Conservation (phyloP, 805 yeast genomes). For the Metschnikowia drakensbergensis region DNA sequence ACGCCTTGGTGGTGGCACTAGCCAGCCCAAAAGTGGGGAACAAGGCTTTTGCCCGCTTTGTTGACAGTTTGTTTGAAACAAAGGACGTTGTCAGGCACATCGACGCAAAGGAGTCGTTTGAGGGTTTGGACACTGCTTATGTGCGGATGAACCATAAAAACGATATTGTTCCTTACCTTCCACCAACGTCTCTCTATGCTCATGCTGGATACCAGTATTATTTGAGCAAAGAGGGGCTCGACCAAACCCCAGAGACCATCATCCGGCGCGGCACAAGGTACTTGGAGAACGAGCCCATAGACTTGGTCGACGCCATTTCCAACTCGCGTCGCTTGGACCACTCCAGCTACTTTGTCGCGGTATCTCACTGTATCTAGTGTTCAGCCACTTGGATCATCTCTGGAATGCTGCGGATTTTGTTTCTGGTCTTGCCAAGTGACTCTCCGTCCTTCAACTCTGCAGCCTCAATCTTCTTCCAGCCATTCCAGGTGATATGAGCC, state of each 20-base stretch:
- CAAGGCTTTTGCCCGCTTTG: slow-evolving; percentile 44
- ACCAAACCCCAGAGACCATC: slow-evolving; percentile 16
- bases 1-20: slow-evolving; percentile 54
- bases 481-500: slow-evolving; percentile 52
- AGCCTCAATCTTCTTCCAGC: slow-evolving; percentile 59
- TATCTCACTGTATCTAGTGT: slow-evolving; percentile 11
- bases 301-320: slow-evolving; percentile 11
- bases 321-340: slow-evolving; percentile 16
- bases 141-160: slow-evolving; percentile 54
- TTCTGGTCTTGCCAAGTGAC: slow-evolving; percentile 48
- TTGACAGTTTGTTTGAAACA: slow-evolving; percentile 48
- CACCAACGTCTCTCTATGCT: slow-evolving; percentile 43
- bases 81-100: slow-evolving; percentile 22
- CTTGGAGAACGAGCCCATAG: slow-evolving; percentile 13
- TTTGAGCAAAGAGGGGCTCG: slow-evolving; percentile 14
- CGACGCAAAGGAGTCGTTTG: slow-evolving; percentile 19
- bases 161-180: slow-evolving; percentile 59
- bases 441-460: slow-evolving; percentile 51
- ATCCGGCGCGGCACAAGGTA: slow-evolving; percentile 13
- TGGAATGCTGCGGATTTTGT: slow-evolving; percentile 47
- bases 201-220: slow-evolving; percentile 53
- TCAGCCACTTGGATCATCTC: slow-evolving; percentile 45
- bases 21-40: slow-evolving; percentile 70
- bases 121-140: slow-evolving; percentile 20
- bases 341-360: slow-evolving; percentile 14